phyloP scores from a whole-genome alignment of 2,329 filamentous ascomycete genomes.

The Phialophora expanda region DNA sequence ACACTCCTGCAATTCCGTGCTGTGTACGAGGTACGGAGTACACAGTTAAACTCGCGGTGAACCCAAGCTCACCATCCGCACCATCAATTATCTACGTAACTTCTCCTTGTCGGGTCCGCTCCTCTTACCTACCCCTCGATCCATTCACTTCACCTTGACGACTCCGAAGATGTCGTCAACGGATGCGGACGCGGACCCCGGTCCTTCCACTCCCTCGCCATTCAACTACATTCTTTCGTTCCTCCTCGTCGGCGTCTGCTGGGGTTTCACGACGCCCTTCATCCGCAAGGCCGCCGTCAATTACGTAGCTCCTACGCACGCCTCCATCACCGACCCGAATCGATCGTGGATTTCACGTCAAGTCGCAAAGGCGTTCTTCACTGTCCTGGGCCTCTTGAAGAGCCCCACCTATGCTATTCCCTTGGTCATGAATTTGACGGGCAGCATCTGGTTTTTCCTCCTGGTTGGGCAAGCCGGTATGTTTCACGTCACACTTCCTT shows the following conservation, averaged over 20 bases:
- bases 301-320: constrained; percentile 64
- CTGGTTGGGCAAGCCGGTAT: constrained; percentile 88
- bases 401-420: constrained; percentile 86
- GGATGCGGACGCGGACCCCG: constrained; percentile 7
- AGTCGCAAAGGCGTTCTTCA: constrained; percentile 70
- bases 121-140: too few relatives aligned
- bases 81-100: neutral
- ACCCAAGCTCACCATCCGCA: neutral
- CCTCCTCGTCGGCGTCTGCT: constrained; percentile 81
- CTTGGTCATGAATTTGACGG: constrained; percentile 84
- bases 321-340: constrained; percentile 44
- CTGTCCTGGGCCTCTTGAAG: constrained; percentile 75
- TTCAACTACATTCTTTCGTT: constrained; percentile 89
- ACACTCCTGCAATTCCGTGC: neutral
- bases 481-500: constrained; percentile 45
- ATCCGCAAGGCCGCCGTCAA: constrained; percentile 82
- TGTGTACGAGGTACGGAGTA: neutral
- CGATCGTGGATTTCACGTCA: constrained; percentile 67
- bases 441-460: constrained; percentile 95
- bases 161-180: constrained; percentile 16
- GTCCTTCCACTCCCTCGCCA: constrained; percentile 44
- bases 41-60: neutral
- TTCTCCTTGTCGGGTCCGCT: too few relatives aligned
- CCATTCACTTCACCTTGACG: neutral
- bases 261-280: constrained; percentile 92